Conservation (phyloP, 2,329 filamentous ascomycete species). For the Neonectria neomacrospora region DNA sequence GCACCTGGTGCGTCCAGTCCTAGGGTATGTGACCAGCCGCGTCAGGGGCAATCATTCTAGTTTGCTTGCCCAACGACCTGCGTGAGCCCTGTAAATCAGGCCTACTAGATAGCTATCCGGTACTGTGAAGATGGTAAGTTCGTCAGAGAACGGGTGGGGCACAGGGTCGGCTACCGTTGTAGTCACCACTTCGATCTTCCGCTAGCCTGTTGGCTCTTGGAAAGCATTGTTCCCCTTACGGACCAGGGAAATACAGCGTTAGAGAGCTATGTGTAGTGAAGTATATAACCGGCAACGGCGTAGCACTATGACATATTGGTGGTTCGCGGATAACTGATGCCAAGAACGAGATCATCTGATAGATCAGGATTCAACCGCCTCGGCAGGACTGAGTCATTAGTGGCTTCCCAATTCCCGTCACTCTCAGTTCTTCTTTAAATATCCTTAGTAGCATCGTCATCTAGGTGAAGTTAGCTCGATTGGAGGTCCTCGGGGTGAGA, state of each 20-base stretch:
- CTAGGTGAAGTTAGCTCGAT: constrained; percentile 20
- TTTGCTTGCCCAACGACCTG: background rate
- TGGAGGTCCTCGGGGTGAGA: background rate
- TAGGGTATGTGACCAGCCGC: background rate
- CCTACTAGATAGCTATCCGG: background rate
- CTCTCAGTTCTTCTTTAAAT: background rate
- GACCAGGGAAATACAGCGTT: background rate
- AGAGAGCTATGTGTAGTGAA: constrained; percentile 2
- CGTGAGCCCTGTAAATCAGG: background rate
- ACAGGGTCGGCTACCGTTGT: background rate
- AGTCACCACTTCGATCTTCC: background rate
- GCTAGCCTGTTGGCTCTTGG: background rate
- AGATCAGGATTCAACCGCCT: constrained; percentile 28
- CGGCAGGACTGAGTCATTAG: background rate
- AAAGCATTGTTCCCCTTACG: background rate
- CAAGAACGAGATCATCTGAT: constrained; percentile 32
- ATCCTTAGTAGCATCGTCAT: constrained; percentile 3
- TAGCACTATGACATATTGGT: background rate
- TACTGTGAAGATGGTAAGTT: background rate
- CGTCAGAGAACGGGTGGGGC: background rate
- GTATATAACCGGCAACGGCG: constrained; percentile 1
- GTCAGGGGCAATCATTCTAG: background rate
- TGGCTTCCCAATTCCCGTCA: background rate
- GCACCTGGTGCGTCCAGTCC: no score
- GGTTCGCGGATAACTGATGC: constrained; percentile 28